Evolutionary conservation across 805 yeast species (phyloP).

Genomic region (Priceomyces haplophilus): DNA sequence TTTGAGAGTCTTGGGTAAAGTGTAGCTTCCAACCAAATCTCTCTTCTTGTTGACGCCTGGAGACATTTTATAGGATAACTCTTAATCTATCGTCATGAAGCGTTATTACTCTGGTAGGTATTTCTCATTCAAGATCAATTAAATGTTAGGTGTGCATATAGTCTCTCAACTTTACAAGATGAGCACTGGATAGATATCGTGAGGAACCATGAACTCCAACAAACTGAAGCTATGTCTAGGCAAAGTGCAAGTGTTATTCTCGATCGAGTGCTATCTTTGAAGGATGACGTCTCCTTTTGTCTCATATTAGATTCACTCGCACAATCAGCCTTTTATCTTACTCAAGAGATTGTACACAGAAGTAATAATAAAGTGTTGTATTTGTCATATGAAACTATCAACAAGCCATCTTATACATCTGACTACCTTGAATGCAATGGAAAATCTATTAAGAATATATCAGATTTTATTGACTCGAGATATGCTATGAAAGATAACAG

Average conservation of each 20-base stretch:
- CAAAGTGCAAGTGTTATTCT: constrained; percentile 51
- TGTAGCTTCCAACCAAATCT: constrained; percentile 27
- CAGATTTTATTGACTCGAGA: constrained; percentile 17
- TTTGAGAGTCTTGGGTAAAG: constrained; percentile 28
- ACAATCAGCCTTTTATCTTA: constrained; percentile 59
- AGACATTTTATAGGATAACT: too few species aligned
- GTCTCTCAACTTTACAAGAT: not conserved
- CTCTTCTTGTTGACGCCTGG: constrained; percentile 10
- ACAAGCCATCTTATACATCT: constrained; percentile 48
- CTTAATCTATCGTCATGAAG: not conserved
- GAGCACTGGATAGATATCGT: too few species aligned
- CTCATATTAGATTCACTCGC: constrained; percentile 65
- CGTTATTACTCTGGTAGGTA: too few species aligned
- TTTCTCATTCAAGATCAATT: not conserved
- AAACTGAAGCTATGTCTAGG: constrained; percentile 21
- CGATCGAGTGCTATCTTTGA: constrained; percentile 61
- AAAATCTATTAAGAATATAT: constrained; percentile 15
- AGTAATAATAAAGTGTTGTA: constrained; percentile 43
- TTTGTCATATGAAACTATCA: constrained; percentile 66
- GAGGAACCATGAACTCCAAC: too few species aligned
- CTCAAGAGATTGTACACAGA: constrained; percentile 56
- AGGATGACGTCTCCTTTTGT: constrained; percentile 73
- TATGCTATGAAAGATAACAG: constrained; percentile 1
- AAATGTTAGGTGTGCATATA: not conserved
- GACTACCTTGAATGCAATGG: constrained; percentile 46